Base-by-base conservation (phyloP, 2,329 filamentous ascomycete genomes). In the Aspergillus tubingensis region DNA sequence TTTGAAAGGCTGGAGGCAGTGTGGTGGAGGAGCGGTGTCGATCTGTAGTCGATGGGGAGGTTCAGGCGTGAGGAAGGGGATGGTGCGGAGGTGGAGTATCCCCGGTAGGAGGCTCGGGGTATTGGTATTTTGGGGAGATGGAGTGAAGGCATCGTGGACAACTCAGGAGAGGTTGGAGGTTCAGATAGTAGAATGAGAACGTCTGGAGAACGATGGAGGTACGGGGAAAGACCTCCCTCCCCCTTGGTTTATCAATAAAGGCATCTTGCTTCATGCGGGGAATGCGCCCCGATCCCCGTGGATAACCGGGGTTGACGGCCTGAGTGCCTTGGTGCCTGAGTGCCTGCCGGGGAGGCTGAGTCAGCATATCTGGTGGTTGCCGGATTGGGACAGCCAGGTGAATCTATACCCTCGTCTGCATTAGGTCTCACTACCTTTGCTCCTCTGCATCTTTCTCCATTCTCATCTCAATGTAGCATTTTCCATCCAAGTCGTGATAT, bases 21-120 rank as follows among this genome's bases (percentile, higher is more conserved):
- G 74, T 97, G 95, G 60, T 92, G 85, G 27, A 99, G 85, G 43
- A 98, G 80, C 13, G 91, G 85, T 1, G 90, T 96, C 15, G 89
- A 88, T 62, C 88, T 86, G 79, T 95, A 99, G 81, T 98, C 93
- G 68, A 92, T 87, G 6, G 93, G 91, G 51, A 92, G 79, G 76
- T 99, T 99, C 58, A 99, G 85, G 66, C 83, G 83, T 60, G 85
- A 84, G 72, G 76, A 65, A 72, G 82, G 67, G 68, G 78, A 73
- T n/a, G 32, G 32, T 36, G 76, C 72, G 53, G 72, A 69, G 19
- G 67, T 70, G 8, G 85, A 83, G 73, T 86, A 85, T 30, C 68
- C 62, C 39, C 76, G 72, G 48, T 65, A 60, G 30, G 68, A 60
- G 23, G 68, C 38, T 8, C 65, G 53, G 47, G 54, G 68, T 21